Evolutionary conservation across 352 stramenopile species (phyloP).

Genomic region (Phytophthora colocasiae): DNA sequence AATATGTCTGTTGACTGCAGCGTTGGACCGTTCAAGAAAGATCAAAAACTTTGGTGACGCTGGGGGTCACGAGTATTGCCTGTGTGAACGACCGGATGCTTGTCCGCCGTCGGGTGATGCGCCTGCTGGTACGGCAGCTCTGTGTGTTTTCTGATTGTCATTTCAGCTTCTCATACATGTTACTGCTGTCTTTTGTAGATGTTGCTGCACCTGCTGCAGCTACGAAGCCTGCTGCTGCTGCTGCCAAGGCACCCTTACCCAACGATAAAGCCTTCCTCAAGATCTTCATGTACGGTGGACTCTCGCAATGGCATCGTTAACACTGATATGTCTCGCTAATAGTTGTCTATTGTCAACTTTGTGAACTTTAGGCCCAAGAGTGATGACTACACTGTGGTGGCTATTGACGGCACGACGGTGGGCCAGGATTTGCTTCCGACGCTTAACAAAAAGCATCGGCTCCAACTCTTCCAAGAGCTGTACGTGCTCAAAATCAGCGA

Average conservation of each 20-base stretch:
- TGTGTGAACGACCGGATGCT: slow-evolving; percentile 86
- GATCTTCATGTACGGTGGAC: slow-evolving; percentile 80
- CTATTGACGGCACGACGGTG: slow-evolving; percentile 80
- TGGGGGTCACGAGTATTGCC: slow-evolving; percentile 86
- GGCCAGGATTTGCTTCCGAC: slow-evolving; percentile 85
- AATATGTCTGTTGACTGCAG: slow-evolving; percentile 33
- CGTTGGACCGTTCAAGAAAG: slow-evolving; percentile 83
- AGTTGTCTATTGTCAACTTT: neutral
- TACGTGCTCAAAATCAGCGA: slow-evolving; percentile 92
- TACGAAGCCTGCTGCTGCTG: slow-evolving; percentile 37
- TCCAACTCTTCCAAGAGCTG: slow-evolving; percentile 87
- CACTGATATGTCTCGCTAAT: slow-evolving; percentile 3
- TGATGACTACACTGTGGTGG: slow-evolving; percentile 90
- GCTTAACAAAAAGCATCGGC: slow-evolving; percentile 88
- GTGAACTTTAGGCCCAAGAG: slow-evolving; percentile 73
- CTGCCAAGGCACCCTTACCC: slow-evolving; percentile 51
- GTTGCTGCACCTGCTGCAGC: slow-evolving; percentile 30
- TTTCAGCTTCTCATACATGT: neutral
- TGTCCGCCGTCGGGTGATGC: slow-evolving; percentile 77
- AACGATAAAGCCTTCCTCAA: slow-evolving; percentile 89
- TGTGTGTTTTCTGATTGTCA: neutral
- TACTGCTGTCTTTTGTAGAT: slow-evolving; percentile 26
- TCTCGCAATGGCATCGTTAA: neutral
- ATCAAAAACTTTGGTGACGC: slow-evolving; percentile 93
- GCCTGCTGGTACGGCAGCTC: slow-evolving; percentile 37